phyloP scores from a whole-genome alignment of 371 early-diverging fungal genomes.

The Lichtheimia corymbifera region DNA sequence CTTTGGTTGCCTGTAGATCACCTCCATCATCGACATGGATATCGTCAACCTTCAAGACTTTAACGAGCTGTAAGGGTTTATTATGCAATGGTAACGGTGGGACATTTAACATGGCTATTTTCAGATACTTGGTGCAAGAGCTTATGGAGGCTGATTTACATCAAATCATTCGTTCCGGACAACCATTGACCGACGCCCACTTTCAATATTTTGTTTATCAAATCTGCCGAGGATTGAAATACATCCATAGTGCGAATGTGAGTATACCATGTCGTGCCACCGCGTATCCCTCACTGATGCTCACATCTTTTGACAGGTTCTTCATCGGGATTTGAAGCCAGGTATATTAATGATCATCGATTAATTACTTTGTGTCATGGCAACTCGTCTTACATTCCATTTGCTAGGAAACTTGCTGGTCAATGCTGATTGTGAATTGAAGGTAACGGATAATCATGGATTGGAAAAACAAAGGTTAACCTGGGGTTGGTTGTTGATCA shows the following conservation, averaged over 20 bases:
- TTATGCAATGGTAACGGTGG: too few relatives aligned
- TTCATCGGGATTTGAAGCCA: slow-evolving; percentile 98
- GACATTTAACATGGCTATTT: not conserved
- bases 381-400: not conserved
- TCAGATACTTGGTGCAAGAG: slow-evolving; percentile 85
- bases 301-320: slow-evolving; percentile 28
- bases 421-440: slow-evolving; percentile 97
- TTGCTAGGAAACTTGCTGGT: slow-evolving; percentile 83
- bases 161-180: slow-evolving; percentile 96
- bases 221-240: slow-evolving; percentile 95
- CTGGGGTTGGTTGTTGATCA: not conserved
- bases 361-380: not conserved
- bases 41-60: slow-evolving; percentile 61
- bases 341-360: slow-evolving; percentile 42
- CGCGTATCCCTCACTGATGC: not conserved
- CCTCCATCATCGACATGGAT: slow-evolving; percentile 69
- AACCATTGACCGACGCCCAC: slow-evolving; percentile 95
- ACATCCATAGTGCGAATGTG: slow-evolving; percentile 98
- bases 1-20: slow-evolving; percentile 60
- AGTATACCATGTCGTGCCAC: not conserved
- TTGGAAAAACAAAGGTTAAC: too few relatives aligned
- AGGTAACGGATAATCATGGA: slow-evolving; percentile 33
- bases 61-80: slow-evolving; percentile 76
- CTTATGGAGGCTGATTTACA: slow-evolving; percentile 99
- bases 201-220: slow-evolving; percentile 98